Evolutionary conservation across 2,329 filamentous ascomycete genomes (phyloP), one percentile per base, ranked within the genome.

Genomic region (Ophiostoma piceae): DNA sequence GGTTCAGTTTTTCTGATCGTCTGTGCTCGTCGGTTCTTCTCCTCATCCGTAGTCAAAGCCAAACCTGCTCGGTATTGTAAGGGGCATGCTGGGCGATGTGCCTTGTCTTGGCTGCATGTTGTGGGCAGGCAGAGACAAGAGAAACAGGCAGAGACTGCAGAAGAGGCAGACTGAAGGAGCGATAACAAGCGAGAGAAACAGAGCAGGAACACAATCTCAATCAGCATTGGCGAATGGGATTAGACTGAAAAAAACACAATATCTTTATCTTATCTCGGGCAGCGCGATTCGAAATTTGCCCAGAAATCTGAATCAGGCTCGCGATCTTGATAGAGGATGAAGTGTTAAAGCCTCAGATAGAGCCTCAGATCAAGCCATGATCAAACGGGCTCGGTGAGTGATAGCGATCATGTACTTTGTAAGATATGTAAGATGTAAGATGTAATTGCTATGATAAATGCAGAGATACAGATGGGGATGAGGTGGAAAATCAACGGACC

Each of bases 41-140:
- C 22, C 19, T 47, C 41, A 43, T 43, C 14, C 16, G n/a, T 54
- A 54, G 11, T 26, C 6, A 26, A 35, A 5, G 35, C 26, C 26
- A 8, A 22, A 57, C 51, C 51, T 57, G 51, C 51, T 57, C 51
- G 51, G 51, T 57, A 57, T 57, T 57, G 51, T 26, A 57, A 57
- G 9, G 51, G 51, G 51, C 16, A 26, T 57, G 51, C 51, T 57
- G 22, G n/a, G 22, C 47, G 51, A 26, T 29, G n/a, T n/a, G 22
- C 51, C 51, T 29, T 22, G 51, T 57, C 51, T 57, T 57, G 51
- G 51, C 51, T 57, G 51, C n/a, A 22, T n/a, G 12, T 57, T 22
- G 51, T 57, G 2, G 51, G 35, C 35, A 11, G n/a, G 14, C n/a
- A n/a, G 22, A 35, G 35, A 6, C 51, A 57, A n/a, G 51, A 57